These are phyloP conservation scores for Cordyceps militaris DNA, from an alignment of 2,329 filamentous ascomycete species.

Conservation along the genomic window DNA sequence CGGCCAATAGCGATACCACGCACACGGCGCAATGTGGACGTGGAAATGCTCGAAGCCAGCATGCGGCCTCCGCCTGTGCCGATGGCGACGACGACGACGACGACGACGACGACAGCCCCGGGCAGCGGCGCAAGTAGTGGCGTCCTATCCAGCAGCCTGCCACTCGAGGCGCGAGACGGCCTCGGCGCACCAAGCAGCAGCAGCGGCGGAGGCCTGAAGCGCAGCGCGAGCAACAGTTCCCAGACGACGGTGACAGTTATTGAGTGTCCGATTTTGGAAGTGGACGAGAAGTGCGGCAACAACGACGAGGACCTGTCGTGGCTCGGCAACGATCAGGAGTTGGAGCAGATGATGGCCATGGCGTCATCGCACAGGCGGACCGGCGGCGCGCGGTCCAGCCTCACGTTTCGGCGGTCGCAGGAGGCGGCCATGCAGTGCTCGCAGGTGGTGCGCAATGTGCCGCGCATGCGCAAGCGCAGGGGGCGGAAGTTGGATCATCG, in stretches of 20 bases:
- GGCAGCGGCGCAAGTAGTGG: neutral
- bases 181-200: neutral
- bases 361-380: neutral
- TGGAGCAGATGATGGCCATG: slow-evolving; percentile 2
- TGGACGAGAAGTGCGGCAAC: slow-evolving; percentile 24
- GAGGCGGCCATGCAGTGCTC: slow-evolving; percentile 18
- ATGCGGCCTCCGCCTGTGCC: neutral
- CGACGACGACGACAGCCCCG: neutral
- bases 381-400: neutral
- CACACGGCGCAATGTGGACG: neutral
- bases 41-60: slow-evolving; percentile 8
- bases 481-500: slow-evolving; percentile 12
- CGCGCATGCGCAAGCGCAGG: slow-evolving; percentile 18
- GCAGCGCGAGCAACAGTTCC: slow-evolving; percentile 4
- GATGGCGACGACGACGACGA: neutral
- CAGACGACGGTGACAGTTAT: slow-evolving; percentile 1
- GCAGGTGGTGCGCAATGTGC: slow-evolving; percentile 17
- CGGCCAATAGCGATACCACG: neutral
- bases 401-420: slow-evolving; percentile 15
- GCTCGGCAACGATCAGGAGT: slow-evolving; percentile 16
- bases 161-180: neutral
- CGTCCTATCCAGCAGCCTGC: neutral
- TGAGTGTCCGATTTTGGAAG: slow-evolving; percentile 17
- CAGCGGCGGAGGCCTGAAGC: neutral
- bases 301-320: slow-evolving; percentile 21